Percentiles rank a stretch among this genome's conserved stretches.
Conservation (phyloP, 345 rosid species). For the Citropsis articulata region DNA sequence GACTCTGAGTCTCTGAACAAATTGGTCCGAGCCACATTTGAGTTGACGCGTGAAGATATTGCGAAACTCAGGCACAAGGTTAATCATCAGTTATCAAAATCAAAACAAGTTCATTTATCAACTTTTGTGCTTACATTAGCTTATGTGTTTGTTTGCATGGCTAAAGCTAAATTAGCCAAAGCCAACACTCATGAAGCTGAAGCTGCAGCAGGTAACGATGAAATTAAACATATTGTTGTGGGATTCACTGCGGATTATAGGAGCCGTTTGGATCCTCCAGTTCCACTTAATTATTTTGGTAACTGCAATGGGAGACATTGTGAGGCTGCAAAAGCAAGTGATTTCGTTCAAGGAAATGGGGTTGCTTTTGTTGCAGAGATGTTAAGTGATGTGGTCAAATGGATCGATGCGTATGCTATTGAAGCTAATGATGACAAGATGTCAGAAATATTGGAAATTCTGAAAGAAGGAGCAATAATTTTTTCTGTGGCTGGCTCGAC, state of each 20-base stretch:
- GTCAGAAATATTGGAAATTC: not conserved
- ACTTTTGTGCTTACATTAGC: slow-evolving; percentile 24
- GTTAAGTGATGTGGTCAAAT: not conserved
- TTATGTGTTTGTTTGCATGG: slow-evolving; percentile 13
- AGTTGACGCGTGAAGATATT: slow-evolving; percentile 9
- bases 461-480: not conserved
- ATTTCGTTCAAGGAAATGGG: too few species aligned
- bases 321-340: too few species aligned
- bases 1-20: not conserved
- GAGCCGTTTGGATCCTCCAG: not conserved
- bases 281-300: slow-evolving; percentile 30
- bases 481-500: not conserved
- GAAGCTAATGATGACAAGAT: not conserved
- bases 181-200: not conserved
- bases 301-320: slow-evolving; percentile 11
- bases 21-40: slow-evolving; percentile 16
- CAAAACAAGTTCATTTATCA: slow-evolving; percentile 19
- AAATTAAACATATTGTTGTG: not conserved
- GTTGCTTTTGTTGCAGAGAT: too few species aligned
- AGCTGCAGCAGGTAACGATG: too few species aligned
- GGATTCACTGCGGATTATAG: slow-evolving; percentile 29
- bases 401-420: not conserved
- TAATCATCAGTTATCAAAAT: not conserved
- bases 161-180: slow-evolving; percentile 15
- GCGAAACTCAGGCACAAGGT: not conserved